Conservation (phyloP, 306 rosid species). For the Trichosanthes truncata region DNA sequence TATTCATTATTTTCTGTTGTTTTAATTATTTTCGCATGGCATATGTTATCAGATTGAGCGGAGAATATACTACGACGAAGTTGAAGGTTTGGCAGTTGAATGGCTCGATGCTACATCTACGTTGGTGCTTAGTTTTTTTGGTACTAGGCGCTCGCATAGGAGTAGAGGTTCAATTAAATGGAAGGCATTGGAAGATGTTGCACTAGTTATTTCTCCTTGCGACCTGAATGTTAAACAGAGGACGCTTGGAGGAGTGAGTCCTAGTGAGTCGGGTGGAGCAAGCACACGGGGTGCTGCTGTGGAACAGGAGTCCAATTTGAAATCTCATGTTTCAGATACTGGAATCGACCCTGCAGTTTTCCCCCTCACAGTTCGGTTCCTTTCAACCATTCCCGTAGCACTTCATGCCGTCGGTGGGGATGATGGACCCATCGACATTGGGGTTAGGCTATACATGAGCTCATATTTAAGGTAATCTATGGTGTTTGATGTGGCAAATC, state of each 20-base stretch:
- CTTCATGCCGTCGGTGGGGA: constrained; percentile 86
- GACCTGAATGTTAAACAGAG: constrained; percentile 25
- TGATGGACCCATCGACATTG: constrained; percentile 65
- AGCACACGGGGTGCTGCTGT: constrained; percentile 16
- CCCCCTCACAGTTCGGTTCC: constrained; percentile 48
- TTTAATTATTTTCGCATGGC: background rate
- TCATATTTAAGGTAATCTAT: constrained; percentile 42
- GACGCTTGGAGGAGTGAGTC: constrained; percentile 19
- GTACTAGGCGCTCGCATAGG: constrained; percentile 32
- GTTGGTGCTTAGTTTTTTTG: constrained; percentile 54
- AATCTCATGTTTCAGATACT: constrained; percentile 8
- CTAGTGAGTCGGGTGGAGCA: background rate
- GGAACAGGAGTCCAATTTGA: constrained; percentile 7
- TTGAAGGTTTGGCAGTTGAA: constrained; percentile 59
- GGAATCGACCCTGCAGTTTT: constrained; percentile 51
- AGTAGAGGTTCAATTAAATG: constrained; percentile 47
- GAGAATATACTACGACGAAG: constrained; percentile 79
- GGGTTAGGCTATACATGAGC: constrained; percentile 68
- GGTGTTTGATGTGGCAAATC: background rate
- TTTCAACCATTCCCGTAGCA: constrained; percentile 66
- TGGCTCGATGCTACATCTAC: constrained; percentile 85
- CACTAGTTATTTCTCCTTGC: constrained; percentile 42
- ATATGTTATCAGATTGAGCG: constrained; percentile 53
- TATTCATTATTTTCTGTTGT: background rate
- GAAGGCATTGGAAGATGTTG: constrained; percentile 61